Conservation (phyloP, 805 yeast species). For the Blastobotrys parvus region DNA sequence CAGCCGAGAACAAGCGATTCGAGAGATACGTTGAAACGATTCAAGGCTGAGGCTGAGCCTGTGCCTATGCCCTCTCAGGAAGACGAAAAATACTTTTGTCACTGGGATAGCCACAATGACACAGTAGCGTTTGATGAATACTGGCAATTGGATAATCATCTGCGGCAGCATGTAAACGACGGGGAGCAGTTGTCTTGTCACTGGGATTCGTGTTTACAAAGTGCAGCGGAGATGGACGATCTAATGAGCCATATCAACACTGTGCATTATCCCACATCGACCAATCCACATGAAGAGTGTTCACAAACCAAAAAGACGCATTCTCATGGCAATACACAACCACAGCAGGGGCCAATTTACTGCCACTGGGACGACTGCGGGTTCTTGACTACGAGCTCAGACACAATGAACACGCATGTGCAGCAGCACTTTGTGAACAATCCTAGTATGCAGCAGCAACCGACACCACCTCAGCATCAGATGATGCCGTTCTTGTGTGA, state of each 20-base stretch:
- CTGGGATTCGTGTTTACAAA: conserved; percentile 33
- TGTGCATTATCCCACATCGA: conserved; percentile 15
- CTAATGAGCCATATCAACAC: conserved; percentile 20
- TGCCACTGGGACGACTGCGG: conserved; percentile 70
- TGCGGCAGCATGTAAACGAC: too few species aligned
- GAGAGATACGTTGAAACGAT: background rate
- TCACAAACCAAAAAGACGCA: too few species aligned
- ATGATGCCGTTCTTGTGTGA: background rate
- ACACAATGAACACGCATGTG: conserved; percentile 30
- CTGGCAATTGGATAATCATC: conserved; percentile 24
- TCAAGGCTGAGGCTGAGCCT: too few species aligned
- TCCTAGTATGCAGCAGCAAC: too few species aligned
- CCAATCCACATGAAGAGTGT: conserved; percentile 11
- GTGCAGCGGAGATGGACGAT: conserved; percentile 24
- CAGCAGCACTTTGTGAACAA: background rate
- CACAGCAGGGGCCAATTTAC: conserved; percentile 5
- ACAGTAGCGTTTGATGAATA: conserved; percentile 22
- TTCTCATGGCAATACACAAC: too few species aligned
- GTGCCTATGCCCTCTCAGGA: background rate
- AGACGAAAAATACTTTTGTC: conserved; percentile 22
- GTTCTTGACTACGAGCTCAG: conserved; percentile 32
- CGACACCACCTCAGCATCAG: background rate
- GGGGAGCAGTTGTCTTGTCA: conserved; percentile 28
- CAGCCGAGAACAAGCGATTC: background rate
- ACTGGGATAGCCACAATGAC: conserved; percentile 29